Evolutionary conservation across 805 yeast species (phyloP).

Genomic region (Kodamaea nitidulidarum): DNA sequence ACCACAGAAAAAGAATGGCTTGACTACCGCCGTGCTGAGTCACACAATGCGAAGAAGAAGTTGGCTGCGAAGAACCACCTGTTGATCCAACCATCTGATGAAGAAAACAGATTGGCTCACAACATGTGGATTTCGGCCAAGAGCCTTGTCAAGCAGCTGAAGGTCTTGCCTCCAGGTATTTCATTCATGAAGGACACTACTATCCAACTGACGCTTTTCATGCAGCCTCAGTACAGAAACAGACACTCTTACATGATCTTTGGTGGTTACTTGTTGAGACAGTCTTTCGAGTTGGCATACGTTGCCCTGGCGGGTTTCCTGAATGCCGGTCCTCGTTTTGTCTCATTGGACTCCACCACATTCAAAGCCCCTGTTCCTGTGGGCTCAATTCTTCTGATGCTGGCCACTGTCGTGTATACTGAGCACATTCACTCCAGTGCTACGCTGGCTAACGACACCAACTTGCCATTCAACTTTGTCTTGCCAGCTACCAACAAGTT

Average conservation of each 20-base stretch:
- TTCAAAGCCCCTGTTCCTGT: constrained; percentile 95
- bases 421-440: constrained; percentile 55
- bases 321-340: constrained; percentile 80
- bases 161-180: constrained; percentile 46
- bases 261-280: constrained; percentile 91
- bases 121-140: constrained; percentile 57
- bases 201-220: constrained; percentile 72
- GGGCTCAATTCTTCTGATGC: constrained; percentile 81
- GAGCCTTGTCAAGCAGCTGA: constrained; percentile 28
- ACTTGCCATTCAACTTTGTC: constrained; percentile 47
- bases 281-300: constrained; percentile 89
- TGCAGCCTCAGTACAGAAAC: constrained; percentile 96
- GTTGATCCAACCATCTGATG: constrained; percentile 58
- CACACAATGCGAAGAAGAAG: constrained; percentile 83
- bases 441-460: constrained; percentile 18
- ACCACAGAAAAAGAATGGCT: constrained; percentile 71
- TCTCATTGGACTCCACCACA: constrained; percentile 84
- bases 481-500: constrained; percentile 56
- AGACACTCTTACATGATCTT: constrained; percentile 92
- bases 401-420: constrained; percentile 81
- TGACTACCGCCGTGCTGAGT: constrained; percentile 84
- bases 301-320: constrained; percentile 90
- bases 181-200: constrained; percentile 68
- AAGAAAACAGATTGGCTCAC: constrained; percentile 73
- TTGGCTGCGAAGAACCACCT: constrained; percentile 63